These are phyloP conservation scores for Trichoderma hamatum DNA, from an alignment of 2,329 filamentous ascomycete species.

Conservation along the genomic window DNA sequence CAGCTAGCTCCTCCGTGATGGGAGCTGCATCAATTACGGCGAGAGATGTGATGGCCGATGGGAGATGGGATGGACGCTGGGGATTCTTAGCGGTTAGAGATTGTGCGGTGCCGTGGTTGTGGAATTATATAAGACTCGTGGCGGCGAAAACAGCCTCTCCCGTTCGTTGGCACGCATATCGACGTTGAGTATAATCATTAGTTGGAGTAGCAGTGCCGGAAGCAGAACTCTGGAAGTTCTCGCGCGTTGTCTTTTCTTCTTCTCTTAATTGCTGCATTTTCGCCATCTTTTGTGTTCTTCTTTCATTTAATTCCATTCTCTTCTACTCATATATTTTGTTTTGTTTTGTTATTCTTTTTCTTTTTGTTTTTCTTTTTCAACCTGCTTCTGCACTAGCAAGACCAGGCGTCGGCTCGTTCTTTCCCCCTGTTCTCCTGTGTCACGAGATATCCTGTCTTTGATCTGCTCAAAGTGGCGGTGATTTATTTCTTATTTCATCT, in stretches of 20 bases:
- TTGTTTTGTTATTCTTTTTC: not conserved
- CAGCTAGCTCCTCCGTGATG: slow-evolving; percentile 4
- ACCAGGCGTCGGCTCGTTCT: slow-evolving; percentile 12
- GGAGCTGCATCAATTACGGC: slow-evolving; percentile 18
- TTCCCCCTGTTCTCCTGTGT: not conserved
- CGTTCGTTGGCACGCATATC: not conserved
- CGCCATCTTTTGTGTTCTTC: not conserved
- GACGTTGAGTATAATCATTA: not conserved
- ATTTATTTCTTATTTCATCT: not conserved
- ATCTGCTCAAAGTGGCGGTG: not conserved
- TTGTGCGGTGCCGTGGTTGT: not conserved
- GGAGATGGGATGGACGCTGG: not conserved
- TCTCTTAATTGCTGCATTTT: not conserved
- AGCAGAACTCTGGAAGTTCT: slow-evolving; percentile 26
- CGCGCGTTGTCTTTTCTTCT: not conserved
- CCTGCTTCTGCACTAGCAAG: slow-evolving; percentile 1
- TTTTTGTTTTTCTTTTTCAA: not conserved
- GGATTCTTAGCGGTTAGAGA: slow-evolving; percentile 22
- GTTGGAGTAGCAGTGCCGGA: slow-evolving; percentile 9
- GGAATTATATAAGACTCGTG: slow-evolving; percentile 6
- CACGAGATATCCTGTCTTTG: not conserved
- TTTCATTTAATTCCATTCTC: not conserved
- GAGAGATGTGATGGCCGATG: not conserved
- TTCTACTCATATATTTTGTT: not conserved
- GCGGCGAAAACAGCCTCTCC: not conserved